Evolutionary conservation across 345 rosid species (phyloP).

Genomic region (Rubroshorea leprosula): DNA sequence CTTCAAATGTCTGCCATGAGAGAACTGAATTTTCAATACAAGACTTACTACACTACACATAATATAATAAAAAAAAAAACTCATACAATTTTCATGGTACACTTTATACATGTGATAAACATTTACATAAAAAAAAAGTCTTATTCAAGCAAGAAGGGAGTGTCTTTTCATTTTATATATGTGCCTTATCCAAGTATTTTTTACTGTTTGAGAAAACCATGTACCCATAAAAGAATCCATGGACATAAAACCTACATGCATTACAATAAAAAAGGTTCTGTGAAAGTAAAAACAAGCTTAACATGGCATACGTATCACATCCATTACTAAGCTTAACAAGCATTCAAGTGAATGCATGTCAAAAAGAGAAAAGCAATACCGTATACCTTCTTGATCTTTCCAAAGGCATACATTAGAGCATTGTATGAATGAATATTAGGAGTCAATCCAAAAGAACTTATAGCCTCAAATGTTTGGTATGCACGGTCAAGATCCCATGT

Average conservation of each 20-base stretch:
- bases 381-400: constrained; percentile 81
- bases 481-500: constrained; percentile 96
- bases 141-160: no score
- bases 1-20: constrained; percentile 69
- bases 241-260: no score
- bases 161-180: background rate
- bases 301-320: no score
- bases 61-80: background rate
- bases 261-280: no score
- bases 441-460: constrained; percentile 67
- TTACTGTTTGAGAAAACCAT: no score
- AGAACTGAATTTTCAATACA: constrained; percentile 1
- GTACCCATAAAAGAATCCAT: no score
- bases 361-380: constrained; percentile 11
- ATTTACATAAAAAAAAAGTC: background rate
- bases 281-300: no score
- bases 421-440: constrained; percentile 86
- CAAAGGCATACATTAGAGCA: constrained; percentile 75
- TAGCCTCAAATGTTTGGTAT: constrained; percentile 91
- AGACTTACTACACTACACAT: background rate
- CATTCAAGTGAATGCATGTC: background rate
- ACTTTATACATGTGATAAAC: background rate
- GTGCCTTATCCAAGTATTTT: no score
- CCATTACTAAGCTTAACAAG: no score
- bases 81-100: background rate